Evolutionary conservation across 1,284 basidiomycete genomes (phyloP).

Genomic region (Tausonia pullulans): DNA sequence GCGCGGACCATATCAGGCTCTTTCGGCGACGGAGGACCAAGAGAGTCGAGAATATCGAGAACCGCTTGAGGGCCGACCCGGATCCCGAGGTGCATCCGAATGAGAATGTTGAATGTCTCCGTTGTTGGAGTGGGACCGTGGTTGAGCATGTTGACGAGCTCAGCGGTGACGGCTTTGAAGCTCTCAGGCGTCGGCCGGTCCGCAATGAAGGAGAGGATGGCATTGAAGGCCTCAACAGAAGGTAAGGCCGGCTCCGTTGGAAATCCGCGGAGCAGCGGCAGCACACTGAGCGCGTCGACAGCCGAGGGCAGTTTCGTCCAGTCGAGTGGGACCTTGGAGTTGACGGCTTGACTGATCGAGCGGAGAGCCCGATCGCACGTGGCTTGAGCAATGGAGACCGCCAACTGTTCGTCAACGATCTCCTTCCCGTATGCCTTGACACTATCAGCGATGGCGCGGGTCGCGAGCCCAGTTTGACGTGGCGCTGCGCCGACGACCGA

Average conservation of each 20-base stretch:
- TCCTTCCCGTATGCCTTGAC: background rate
- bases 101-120: conserved; percentile 8
- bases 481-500: background rate
- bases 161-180: background rate
- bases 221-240: background rate
- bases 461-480: background rate
- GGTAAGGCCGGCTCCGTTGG: background rate
- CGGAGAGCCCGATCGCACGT: background rate
- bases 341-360: background rate
- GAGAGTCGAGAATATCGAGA: background rate
- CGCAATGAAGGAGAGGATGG: conserved; percentile 32
- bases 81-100: conserved; percentile 5
- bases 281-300: background rate
- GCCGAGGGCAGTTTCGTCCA: background rate
- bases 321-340: background rate
- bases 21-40: background rate
- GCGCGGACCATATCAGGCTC: conserved; percentile 1
- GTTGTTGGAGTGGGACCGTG: background rate
- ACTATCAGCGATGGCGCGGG: background rate
- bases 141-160: background rate
- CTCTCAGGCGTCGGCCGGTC: background rate
- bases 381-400: background rate
- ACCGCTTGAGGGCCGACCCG: background rate
- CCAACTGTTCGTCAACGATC: background rate
- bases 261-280: background rate